Evolutionary conservation across 75 land plant species (phyloP), one percentile per base, ranked within the genome.

Genomic region (Sequoiadendron giganteum): DNA sequence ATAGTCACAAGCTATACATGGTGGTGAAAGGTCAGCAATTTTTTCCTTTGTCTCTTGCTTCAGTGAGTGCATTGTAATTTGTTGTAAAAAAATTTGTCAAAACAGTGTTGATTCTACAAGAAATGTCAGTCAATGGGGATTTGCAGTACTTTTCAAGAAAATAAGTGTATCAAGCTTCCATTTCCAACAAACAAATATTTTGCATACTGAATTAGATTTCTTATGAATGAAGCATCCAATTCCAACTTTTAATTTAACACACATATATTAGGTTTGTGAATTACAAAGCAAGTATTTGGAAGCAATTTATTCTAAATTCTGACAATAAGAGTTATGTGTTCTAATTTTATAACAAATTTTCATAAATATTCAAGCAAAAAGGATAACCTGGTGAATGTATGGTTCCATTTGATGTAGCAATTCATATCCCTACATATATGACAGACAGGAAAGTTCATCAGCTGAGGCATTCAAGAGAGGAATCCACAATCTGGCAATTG

Each of bases 351-450:
- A 28, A 10, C 47, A 38, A 45, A 5, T 16, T 42, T 42, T 47
- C 18, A 75, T 61, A 65, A 42, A 18, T 52, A 86, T 85, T 34
- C 32, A 34, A 52, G 79, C 36, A 25, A 58, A 18, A 34, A 43
- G 39, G 19, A 10, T 73, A 88, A 95, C 99, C 99, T 98, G 95
- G 88, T 97, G 95, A 87, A 98, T 92, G 83, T 92, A 95, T 30
- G 99, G 97, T 87, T 97, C 99, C 96, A 98, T 93, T 88, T 97
- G 95, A 88, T 91, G 97, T 87, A 97, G 90, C 54, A 98, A 89
- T 49, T 97, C 99, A 93, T 93, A 97, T 15, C 97, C 99, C 99
- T 96, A 87, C 7, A 85, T 45, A 42, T 68, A 56, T 86, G 87
- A 16, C 87, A 86, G n/a, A 86, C 16, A 49, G 43, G 19, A 8